Evolutionary conservation across 2,329 filamentous ascomycete species (phyloP), one percentile per base, ranked within the genome.

Genomic region (Dothistroma pini): DNA sequence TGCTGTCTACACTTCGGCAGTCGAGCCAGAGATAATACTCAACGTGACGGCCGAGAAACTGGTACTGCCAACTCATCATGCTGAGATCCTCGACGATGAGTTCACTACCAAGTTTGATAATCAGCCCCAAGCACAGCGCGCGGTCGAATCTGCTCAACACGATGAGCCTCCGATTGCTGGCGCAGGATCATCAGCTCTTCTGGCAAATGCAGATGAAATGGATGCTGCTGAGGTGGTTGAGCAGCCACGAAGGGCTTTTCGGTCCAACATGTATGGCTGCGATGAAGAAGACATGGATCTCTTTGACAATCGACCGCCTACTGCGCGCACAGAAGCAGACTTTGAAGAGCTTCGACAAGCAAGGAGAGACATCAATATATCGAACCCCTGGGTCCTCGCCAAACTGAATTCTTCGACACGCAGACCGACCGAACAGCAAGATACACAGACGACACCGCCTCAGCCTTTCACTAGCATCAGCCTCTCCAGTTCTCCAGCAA

Each of bases 351-450:
- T 71, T 25, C 68, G 71, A 34, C 70, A 74, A 44, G 72, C 67
- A 22, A 68, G 63, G 2, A 73, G 66, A 52, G 72, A 75, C 57
- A 66, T 71, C 29, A 70, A 63, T 4, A 57, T 78, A 4, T 79
- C 75, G 1, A 82, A 83, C 62, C 81, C 81, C 1, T 83, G 79
- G 79, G 77, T 77, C 0, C 74, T 80, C 49, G 79, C 80, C 25
- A 80, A 77, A 61, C 76, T 83, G 73, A 80, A 81, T 51, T 57
- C 68, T 0, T 60, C 65, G 22, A 41, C 49, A 22, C 57, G 61
- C 16, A 49, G 50, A 19, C 48, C 25, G 34, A 8, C 48, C 21
- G 25, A 10, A 44, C 32, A 21, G 22, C 12, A 19, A 25, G 12
- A 11, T 21, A 25, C 32, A 19, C 29, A 31, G 50, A 14, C 44